phyloP scores from a whole-genome alignment of 2,329 filamentous ascomycete genomes.

The Coniochaeta hoffmannii region DNA sequence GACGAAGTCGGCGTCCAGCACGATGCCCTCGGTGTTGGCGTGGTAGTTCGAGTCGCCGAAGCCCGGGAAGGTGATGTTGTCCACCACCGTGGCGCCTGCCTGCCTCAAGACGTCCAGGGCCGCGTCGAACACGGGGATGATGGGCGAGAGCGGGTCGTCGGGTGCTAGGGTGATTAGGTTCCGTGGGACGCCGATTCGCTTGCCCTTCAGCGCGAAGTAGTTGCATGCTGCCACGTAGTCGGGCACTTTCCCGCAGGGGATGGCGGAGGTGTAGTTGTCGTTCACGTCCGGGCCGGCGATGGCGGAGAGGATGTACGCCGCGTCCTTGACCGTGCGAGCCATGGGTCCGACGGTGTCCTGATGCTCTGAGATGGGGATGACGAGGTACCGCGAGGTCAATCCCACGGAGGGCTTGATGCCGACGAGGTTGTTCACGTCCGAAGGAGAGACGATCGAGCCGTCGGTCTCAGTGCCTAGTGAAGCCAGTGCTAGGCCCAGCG shows the following conservation, averaged over 20 bases:
- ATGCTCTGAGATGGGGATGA: slow-evolving; percentile 57
- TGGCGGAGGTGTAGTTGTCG: slow-evolving; percentile 58
- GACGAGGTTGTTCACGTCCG: slow-evolving; percentile 49
- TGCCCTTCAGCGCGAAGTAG: slow-evolving; percentile 41
- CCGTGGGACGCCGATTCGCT: slow-evolving; percentile 56
- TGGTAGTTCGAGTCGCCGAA: slow-evolving; percentile 22
- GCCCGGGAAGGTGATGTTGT: slow-evolving; percentile 44
- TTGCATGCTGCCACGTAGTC: slow-evolving; percentile 56
- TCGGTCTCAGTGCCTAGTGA: slow-evolving; percentile 57
- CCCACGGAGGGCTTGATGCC: slow-evolving; percentile 65
- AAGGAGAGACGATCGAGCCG: slow-evolving; percentile 55
- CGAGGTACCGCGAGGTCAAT: slow-evolving; percentile 52
- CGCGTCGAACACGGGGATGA: slow-evolving; percentile 44
- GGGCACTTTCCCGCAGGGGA: slow-evolving; percentile 46
- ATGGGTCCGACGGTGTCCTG: slow-evolving; percentile 63
- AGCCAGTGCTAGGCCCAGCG: slow-evolving; percentile 52
- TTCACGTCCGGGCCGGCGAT: slow-evolving; percentile 54
- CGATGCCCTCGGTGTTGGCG: slow-evolving; percentile 24
- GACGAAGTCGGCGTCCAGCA: slow-evolving; percentile 51
- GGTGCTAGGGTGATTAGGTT: slow-evolving; percentile 39
- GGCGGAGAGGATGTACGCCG: slow-evolving; percentile 51
- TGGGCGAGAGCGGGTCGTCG: slow-evolving; percentile 7
- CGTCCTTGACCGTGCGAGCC: slow-evolving; percentile 58
- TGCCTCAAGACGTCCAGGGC: slow-evolving; percentile 43
- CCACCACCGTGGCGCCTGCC: slow-evolving; percentile 48